phyloP scores from a whole-genome alignment of 768 basidiomycete species.

The Boletus tomentosulus region DNA sequence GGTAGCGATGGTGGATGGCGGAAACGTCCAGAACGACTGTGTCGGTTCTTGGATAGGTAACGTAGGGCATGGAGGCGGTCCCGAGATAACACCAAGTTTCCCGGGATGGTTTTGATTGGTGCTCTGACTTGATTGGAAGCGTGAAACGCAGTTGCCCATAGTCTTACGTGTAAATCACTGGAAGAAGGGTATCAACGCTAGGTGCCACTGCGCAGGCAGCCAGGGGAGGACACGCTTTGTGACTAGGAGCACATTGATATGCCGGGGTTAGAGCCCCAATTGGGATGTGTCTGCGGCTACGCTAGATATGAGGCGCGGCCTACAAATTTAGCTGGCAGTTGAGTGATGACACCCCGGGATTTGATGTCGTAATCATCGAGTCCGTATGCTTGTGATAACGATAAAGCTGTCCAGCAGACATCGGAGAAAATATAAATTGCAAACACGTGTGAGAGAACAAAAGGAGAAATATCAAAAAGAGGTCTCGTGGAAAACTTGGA shows the following conservation, averaged over 20 bases:
- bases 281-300: slow-evolving; percentile 1
- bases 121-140: slow-evolving; percentile 1
- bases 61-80: slow-evolving; percentile 24
- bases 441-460: slow-evolving; percentile 4
- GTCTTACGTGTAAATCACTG: slow-evolving; percentile 2
- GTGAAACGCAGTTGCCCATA: slow-evolving; percentile 28
- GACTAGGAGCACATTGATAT: slow-evolving; percentile 16
- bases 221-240: neutral
- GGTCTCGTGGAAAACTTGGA: slow-evolving; percentile 40
- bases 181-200: neutral
- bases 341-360: neutral
- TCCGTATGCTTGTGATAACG: slow-evolving; percentile 16
- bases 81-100: neutral
- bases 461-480: slow-evolving; percentile 8
- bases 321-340: neutral
- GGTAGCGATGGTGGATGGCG: slow-evolving; percentile 44
- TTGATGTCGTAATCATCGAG: slow-evolving; percentile 10
- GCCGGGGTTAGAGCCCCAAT: slow-evolving; percentile 7
- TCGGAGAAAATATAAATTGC: slow-evolving; percentile 2
- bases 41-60: slow-evolving; percentile 55
- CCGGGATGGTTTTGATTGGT: neutral
- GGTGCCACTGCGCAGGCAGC: neutral
- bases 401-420: neutral
- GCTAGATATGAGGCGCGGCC: neutral
- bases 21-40: slow-evolving; percentile 60